Percentiles rank a stretch among this genome's conserved stretches.
These are phyloP conservation scores for Datisca glomerata DNA, from an alignment of 306 rosid genomes.

Conservation along the genomic window DNA sequence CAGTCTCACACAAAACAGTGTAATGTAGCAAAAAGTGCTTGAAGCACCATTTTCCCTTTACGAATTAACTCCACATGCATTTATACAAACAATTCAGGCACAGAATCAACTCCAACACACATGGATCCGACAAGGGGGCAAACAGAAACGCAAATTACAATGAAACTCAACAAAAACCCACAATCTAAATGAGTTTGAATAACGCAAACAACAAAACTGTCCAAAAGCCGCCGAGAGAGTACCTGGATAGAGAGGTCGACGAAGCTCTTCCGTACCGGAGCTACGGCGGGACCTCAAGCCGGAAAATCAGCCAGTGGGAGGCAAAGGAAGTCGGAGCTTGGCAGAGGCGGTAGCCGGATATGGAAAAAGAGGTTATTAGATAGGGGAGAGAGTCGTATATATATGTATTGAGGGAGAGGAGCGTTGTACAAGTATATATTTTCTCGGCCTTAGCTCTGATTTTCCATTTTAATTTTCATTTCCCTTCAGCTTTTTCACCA, in stretches of 20 bases:
- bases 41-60: background rate
- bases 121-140: background rate
- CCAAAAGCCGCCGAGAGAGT: background rate
- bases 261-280: background rate
- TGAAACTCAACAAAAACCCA: background rate
- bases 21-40: background rate
- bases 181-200: background rate
- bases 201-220: background rate
- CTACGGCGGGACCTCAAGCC: background rate
- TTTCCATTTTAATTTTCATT: background rate
- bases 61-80: background rate
- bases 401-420: background rate
- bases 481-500: background rate
- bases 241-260: background rate
- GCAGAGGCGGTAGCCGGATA: background rate
- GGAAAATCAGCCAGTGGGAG: constrained; percentile 1
- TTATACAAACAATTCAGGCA: background rate
- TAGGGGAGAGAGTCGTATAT: background rate
- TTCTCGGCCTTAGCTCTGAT: background rate
- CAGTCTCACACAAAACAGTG: background rate
- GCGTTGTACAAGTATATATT: background rate
- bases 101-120: background rate
- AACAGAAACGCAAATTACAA: background rate
- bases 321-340: background rate
- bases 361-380: background rate